Base-by-base conservation (phyloP, 2,329 filamentous ascomycete genomes). In the Fusarium temperatum region DNA sequence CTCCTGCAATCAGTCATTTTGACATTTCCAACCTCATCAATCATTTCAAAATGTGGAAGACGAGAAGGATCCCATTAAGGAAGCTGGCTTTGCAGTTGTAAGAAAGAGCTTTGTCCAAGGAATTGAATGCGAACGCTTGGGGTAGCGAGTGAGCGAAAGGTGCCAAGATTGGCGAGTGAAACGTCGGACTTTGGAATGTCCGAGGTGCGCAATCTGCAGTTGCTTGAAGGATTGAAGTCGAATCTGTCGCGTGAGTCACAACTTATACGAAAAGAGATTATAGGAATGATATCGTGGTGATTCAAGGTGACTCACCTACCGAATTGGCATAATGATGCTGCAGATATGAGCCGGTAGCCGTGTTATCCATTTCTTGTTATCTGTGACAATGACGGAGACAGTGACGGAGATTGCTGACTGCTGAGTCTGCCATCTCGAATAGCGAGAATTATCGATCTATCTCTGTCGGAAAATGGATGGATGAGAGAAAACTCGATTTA, bases 161-260 rank as follows among this genome's bases (percentile, higher is more conserved):
- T 9, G 53, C 56, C 28, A 50, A 62, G 56, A 22, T 45, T 30
- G 22, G 17, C 26, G n/a, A 14, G 10, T 26, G 24, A 28, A 32
- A 32, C 28, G 20, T 48, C 66, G 67, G 67, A 41, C 51, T 47
- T 59, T 39, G n/a, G 13, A 39, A 28, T 53, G 45, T 38, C 67
- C 66, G 67, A 70, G 26, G 36, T 70, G 39, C 58, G 66, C 24
- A 51, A 15, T 51, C 38, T 53, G 26, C 13, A 36, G 32, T 17
- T 17, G 10, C 30, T 22, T 15, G 39, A 15, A 39, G 42, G 28
- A 35, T 13, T 32, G 3, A 53, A 22, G 28, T 22, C n/a, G 8
- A 30, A 13, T 28, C 3, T 24, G 24, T 22, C 7, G 13, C 44
- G 24, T 70, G 66, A 70, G 58, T 70, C 66, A 70, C 41, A 50